phyloP scores from a whole-genome alignment of 2,329 filamentous ascomycete genomes.

The Neoarthrinium moseri region DNA sequence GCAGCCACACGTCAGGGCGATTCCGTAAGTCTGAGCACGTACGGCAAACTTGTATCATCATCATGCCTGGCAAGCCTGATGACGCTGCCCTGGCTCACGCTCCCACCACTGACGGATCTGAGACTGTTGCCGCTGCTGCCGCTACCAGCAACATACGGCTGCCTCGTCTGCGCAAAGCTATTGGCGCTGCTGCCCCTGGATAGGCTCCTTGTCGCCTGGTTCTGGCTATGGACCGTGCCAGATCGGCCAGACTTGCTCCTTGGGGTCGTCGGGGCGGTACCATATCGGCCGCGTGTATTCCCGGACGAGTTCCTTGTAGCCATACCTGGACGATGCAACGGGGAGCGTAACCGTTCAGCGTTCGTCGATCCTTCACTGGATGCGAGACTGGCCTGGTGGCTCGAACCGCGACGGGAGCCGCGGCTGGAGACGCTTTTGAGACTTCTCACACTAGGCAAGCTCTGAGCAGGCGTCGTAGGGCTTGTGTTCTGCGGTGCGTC shows the following conservation, averaged over 20 bases:
- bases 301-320: constrained; percentile 39
- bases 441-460: constrained; percentile 8
- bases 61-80: constrained; percentile 44
- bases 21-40: constrained; percentile 29
- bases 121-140: constrained; percentile 29
- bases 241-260: constrained; percentile 32
- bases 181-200: constrained; percentile 19
- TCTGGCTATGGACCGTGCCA: neutral
- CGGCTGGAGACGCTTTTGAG: constrained; percentile 9
- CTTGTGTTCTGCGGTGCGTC: constrained; percentile 42
- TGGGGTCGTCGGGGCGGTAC: constrained; percentile 54
- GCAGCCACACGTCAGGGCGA: no score
- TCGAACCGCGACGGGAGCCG: no score
- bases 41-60: constrained; percentile 33
- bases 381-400: no score
- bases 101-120: constrained; percentile 34
- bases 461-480: constrained; percentile 31
- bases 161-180: constrained; percentile 42
- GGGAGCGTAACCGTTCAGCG: neutral
- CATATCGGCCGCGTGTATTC: constrained; percentile 39
- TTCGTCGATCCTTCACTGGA: neutral
- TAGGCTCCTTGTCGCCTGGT: constrained; percentile 22
- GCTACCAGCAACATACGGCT: constrained; percentile 33
- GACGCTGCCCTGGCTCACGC: constrained; percentile 30
- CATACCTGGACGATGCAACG: constrained; percentile 18